These are phyloP conservation scores for Trichosporon asahii DNA, from an alignment of 1,284 basidiomycete species.

Conservation along the genomic window DNA sequence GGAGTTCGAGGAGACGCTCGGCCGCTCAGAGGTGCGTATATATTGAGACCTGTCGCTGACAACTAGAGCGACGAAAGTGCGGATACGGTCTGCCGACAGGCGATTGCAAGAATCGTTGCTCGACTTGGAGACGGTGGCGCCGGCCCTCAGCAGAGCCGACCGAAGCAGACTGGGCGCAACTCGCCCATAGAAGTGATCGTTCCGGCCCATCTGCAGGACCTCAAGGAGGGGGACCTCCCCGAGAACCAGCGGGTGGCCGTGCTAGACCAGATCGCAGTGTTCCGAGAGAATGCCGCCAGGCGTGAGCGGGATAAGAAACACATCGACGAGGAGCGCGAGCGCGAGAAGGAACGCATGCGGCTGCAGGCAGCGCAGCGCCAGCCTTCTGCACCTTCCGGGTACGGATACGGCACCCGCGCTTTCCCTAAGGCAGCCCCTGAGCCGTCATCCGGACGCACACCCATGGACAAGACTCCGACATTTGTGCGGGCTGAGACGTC, in stretches of 20 bases:
- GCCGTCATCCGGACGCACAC: background rate
- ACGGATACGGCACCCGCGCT: constrained; percentile 38
- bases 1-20: constrained; percentile 72
- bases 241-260: constrained; percentile 90
- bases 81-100: constrained; percentile 43
- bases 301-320: constrained; percentile 77
- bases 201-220: constrained; percentile 88
- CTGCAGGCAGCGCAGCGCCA: constrained; percentile 11
- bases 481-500: constrained; percentile 70
- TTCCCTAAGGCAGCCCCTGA: constrained; percentile 17
- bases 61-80: constrained; percentile 50
- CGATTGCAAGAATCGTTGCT: constrained; percentile 48
- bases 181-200: constrained; percentile 60
- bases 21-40: constrained; percentile 68
- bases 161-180: constrained; percentile 53
- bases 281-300: constrained; percentile 80
- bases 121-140: constrained; percentile 34
- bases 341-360: constrained; percentile 26
- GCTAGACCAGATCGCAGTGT: constrained; percentile 90
- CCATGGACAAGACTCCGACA: constrained; percentile 57
- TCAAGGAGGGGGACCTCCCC: constrained; percentile 92
- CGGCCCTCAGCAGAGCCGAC: background rate
- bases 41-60: background rate
- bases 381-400: constrained; percentile 12
- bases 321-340: constrained; percentile 57